Base-by-base conservation (phyloP, 352 stramenopile genomes). In the Globisporangium canariense region DNA sequence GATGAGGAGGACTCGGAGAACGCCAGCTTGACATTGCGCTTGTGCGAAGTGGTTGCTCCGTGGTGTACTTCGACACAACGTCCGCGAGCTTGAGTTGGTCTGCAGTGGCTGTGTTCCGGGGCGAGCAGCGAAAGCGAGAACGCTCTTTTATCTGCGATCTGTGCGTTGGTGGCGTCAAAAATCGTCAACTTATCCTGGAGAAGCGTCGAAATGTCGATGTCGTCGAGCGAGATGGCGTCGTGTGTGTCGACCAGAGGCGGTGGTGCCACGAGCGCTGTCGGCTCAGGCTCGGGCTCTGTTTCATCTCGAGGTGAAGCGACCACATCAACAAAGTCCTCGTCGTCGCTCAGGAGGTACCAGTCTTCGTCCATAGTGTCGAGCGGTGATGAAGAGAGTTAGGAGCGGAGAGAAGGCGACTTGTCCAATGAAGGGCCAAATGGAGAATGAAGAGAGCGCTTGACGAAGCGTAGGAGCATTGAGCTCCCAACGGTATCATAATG, bases 281-380 rank as follows among this genome's bases (percentile, higher is more conserved):
- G 16, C 34, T 58, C 52, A 45, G 49, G 34, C 50, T 78, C 74
- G 30, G 64, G 54, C 46, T 76, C 65, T 4, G 70, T 59, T 71
- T 84, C 61, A 22, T 73, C 61, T 28, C 74, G 61, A 38, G 32
- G 13, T 57, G 40, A 60, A 58, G 57, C 22, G 20, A 60, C 7
- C 1, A 56, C 40, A 3, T 49, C 43, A 2, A 38, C 57, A 34
- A 69, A 65, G 28, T 73, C 74, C 60, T 77, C 75, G 25, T 79
- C 68, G 46, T 76, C 67, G 57, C 78, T 82, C 49, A 90, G 53
- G 61, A 80, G 56, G 32, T 79, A 86, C 81, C 81, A 90, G 30
- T 86, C 81, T 54, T 90, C 79, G 47, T 81, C 70, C 67, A 73
- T 79, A 11, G 47, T 55, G 1, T 32, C 55, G 51, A 34, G 3